phyloP scores from a whole-genome alignment of 1,284 basidiomycete species.

The Laetiporus sulphureus region DNA sequence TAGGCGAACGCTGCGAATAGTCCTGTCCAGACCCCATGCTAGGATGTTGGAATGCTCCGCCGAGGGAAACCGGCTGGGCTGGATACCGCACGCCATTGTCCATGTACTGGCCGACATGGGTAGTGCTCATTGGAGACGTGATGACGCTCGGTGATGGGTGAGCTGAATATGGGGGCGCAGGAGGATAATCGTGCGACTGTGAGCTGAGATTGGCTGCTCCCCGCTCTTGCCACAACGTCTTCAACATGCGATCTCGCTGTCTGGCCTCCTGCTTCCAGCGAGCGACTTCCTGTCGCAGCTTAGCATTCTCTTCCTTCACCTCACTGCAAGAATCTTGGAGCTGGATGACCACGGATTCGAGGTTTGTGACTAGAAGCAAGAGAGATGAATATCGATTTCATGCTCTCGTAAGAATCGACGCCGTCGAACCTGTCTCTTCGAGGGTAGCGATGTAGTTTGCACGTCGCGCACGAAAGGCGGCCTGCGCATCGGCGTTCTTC shows the following conservation, averaged over 20 bases:
- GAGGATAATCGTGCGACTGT: conserved; percentile 48
- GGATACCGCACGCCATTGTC: conserved; percentile 34
- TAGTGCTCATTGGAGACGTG: conserved; percentile 18
- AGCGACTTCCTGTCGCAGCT: conserved; percentile 56
- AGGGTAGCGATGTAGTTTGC: conserved; percentile 84
- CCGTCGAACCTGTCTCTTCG: conserved; percentile 68
- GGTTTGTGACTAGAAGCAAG: conserved; percentile 49
- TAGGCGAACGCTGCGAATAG: conserved; percentile 40
- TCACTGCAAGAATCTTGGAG: conserved; percentile 75
- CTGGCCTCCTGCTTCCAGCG: conserved; percentile 55
- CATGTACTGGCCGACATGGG: conserved; percentile 19
- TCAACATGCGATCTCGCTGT: conserved; percentile 68
- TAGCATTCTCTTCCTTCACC: conserved; percentile 47
- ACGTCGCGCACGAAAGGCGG: conserved; percentile 63
- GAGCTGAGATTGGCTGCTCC: conserved; percentile 42
- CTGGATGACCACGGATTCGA: conserved; percentile 74
- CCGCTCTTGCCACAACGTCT: conserved; percentile 54
- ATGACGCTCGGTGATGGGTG: conserved; percentile 26
- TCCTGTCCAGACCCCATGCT: conserved; percentile 28
- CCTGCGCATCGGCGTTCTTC: conserved; percentile 79
- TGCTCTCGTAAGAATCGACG: conserved; percentile 17
- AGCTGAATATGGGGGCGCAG: conserved; percentile 37
- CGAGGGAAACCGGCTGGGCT: conserved; percentile 29
- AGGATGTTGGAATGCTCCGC: conserved; percentile 35
- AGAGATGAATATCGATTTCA: conserved; percentile 8